phyloP scores from a whole-genome alignment of 2,329 filamentous ascomycete species.

The Podosphaera fusca region DNA sequence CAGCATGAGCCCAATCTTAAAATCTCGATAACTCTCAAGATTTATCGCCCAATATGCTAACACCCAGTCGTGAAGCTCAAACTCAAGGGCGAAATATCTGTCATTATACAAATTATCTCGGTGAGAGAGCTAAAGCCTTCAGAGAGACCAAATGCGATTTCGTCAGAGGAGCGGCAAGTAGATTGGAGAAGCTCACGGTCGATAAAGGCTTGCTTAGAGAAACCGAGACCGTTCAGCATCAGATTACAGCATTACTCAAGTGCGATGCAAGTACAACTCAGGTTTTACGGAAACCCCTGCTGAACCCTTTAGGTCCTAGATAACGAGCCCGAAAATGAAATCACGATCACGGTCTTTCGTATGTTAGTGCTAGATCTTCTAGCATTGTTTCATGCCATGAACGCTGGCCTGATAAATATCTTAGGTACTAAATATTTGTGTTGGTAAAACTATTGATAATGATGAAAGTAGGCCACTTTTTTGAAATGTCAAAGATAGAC shows the following conservation, averaged over 20 bases:
- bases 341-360: conserved; percentile 81
- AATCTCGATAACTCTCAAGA: background rate
- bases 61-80: conserved; percentile 39
- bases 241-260: conserved; percentile 64
- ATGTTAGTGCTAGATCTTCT: conserved; percentile 76
- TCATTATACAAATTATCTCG: conserved; percentile 71
- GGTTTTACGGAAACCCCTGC: conserved; percentile 1
- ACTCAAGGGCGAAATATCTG: conserved; percentile 87
- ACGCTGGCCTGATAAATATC: conserved; percentile 92
- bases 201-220: conserved; percentile 84
- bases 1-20: background rate
- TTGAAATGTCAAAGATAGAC: conserved; percentile 89
- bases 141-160: conserved; percentile 73
- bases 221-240: conserved; percentile 72
- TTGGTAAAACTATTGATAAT: background rate
- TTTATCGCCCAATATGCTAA: conserved; percentile 16
- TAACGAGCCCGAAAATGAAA: conserved; percentile 83
- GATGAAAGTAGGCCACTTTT: conserved; percentile 54
- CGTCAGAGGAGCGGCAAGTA: conserved; percentile 60
- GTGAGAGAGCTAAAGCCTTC: conserved; percentile 60
- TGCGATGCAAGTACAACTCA: conserved; percentile 47
- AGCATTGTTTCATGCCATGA: conserved; percentile 79
- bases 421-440: conserved; percentile 35
- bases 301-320: conserved; percentile 44
- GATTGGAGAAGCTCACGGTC: conserved; percentile 64